Percentiles rank a stretch among this genome's conserved stretches.
Evolutionary conservation across 2,329 filamentous ascomycete genomes (phyloP).

Genomic region (Aspergillus tubingensis): DNA sequence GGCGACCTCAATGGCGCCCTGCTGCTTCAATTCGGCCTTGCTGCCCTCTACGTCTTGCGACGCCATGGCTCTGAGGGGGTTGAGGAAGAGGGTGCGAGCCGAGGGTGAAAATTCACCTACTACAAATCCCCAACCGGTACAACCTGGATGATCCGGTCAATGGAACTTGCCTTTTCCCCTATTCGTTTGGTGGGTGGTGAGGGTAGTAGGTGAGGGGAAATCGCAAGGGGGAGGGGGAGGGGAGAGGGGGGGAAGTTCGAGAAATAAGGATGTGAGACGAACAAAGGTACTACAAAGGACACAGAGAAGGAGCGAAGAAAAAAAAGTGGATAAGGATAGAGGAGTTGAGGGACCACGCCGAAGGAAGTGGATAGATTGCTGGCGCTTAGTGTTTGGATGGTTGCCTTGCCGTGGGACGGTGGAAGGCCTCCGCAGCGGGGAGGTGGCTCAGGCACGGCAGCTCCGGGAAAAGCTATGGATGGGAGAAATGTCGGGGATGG

Average conservation of each 20-base stretch:
- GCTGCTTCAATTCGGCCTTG: slow-evolving; percentile 72
- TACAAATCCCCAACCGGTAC: slow-evolving; percentile 15
- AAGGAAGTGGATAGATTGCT: slow-evolving; percentile 4
- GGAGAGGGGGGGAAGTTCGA: no score
- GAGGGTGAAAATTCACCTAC: slow-evolving; percentile 21
- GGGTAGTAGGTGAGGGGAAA: slow-evolving; percentile 4
- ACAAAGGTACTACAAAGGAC: background rate
- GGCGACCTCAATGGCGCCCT: slow-evolving; percentile 77
- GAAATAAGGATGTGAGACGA: background rate
- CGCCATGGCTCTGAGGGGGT: slow-evolving; percentile 29
- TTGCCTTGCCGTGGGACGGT: slow-evolving; percentile 14
- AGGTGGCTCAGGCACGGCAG: slow-evolving; percentile 12
- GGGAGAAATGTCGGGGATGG: background rate
- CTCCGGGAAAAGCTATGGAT: background rate
- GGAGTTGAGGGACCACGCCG: background rate
- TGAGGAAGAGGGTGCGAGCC: slow-evolving; percentile 14
- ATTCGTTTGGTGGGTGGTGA: background rate
- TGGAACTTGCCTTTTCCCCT: slow-evolving; percentile 4
- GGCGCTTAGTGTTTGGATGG: slow-evolving; percentile 14
- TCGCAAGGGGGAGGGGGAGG: background rate
- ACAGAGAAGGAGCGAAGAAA: background rate
- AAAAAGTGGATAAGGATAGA: slow-evolving; percentile 5
- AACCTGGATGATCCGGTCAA: slow-evolving; percentile 13
- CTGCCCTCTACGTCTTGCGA: slow-evolving; percentile 30
- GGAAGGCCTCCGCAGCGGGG: slow-evolving; percentile 19